Base-by-base conservation (phyloP, 2,329 filamentous ascomycete genomes). In the Clarireedia homoeocarpa region DNA sequence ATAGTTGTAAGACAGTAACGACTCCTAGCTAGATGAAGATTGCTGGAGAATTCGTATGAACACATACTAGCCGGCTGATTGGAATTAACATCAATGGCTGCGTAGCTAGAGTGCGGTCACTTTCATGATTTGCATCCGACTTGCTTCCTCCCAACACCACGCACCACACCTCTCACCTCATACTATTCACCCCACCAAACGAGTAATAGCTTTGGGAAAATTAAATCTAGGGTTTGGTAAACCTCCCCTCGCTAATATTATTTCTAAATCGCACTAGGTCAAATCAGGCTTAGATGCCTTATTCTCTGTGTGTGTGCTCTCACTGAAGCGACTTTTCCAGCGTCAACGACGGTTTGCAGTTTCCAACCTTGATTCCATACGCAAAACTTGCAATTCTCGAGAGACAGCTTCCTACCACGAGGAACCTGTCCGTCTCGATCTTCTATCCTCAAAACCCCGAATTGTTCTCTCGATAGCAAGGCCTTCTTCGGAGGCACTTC, bases 401-500 rank as follows among this genome's bases (percentile, higher is more conserved):
- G 69, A 70, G 69, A 71, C 68, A 68, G 67, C 62, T 66, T 70
- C 69, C 69, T 69, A 65, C 59, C 58, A 36, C 53, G 66, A 69
- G 69, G 69, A 66, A 63, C 62, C 67, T 70, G 67, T 69, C 65
- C 60, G 51, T 69, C 68, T 70, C 67, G 68, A 66, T 63, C 58
- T 59, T 58, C 51, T 48, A 51, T 51, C 39, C 47, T 48, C 49
- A 56, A 52, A 53, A 50, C 51, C 57, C 61, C 67, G 63, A 70
- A 69, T 71, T 70, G 67, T 70, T 62, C 63, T 59, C 65, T 67
- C 66, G 66, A 61, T 69, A 69, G 69, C 63, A 68, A 65, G 59
- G 68, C 68, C 67, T 69, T 69, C 69, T 70, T 69, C 61, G 68
- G 67, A 70, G 69, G 69, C 69, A 63, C 62, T 69, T 62, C 59